Evolutionary conservation across 371 early-diverging fungal genomes (phyloP), one percentile per base, ranked within the genome.

Genomic region (Dichotomocladium elegans): DNA sequence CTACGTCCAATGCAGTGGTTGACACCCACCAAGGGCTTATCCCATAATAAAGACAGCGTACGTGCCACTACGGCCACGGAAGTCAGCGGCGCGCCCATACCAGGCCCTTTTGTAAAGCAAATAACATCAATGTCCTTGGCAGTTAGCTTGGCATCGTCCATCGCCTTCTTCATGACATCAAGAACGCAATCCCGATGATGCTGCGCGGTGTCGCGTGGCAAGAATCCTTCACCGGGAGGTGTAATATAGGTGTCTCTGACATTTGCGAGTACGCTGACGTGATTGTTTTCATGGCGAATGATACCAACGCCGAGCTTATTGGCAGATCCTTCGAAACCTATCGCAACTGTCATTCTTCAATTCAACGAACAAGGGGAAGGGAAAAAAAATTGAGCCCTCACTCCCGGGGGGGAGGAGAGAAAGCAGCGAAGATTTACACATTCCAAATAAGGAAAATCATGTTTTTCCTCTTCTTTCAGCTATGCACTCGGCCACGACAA

Each of bases 241-340:
- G 99, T 94, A 57, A 94, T 91, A 74, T 96, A 99, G 0, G 99
- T 99, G 51, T 86, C 85, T 43, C 99, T 76, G 19, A 93, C 69
- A 63, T 99, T 99, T 43, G 97, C 83, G 24, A 99, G 82, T 14
- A 96, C 85, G 27, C 85, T 78, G 0, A 74, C 77, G 26, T 69
- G 48, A 31, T 58, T 52, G 61, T 64, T 50, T 34, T 72, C 69
- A 65, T 98, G 96, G 41, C 81, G 77, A 50, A 99, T 90, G 58
- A 99, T 91, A 4, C 99, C 99, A 17, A 99, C 86, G 27, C 99
- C 99, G 27, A 99, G 79, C 74, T 99, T 99, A 83, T 99, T 99
- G 33, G 99, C 99, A 17, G 95, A 95, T 15, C 99, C 99, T 81
- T 99, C 99, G 41, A 98, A 82, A 8, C 93, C 93, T 48, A 91